phyloP scores from a whole-genome alignment of 805 yeast genomes.

The Kregervanrija fluxuum region DNA sequence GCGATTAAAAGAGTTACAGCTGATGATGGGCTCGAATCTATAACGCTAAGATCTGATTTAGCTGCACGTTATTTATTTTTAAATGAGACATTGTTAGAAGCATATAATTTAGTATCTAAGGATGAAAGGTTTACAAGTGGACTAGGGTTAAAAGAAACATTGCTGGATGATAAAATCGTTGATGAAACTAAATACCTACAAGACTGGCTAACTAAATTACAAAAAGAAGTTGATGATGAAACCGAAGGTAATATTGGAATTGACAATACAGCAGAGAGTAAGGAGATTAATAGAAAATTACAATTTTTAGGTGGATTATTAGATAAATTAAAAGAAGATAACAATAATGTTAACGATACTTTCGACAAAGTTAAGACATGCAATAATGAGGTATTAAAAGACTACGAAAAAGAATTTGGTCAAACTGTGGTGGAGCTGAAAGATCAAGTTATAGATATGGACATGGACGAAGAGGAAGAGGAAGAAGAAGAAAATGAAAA shows the following conservation, averaged over 20 bases:
- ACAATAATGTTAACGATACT: slow-evolving; percentile 15
- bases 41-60: slow-evolving; percentile 28
- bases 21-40: slow-evolving; percentile 18
- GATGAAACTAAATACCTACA: slow-evolving; percentile 13
- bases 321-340: slow-evolving; percentile 15
- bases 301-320: slow-evolving; percentile 5
- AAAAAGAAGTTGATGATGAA: slow-evolving; percentile 7
- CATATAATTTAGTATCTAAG: slow-evolving; percentile 11
- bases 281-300: slow-evolving; percentile 7
- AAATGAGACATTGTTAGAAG: slow-evolving; percentile 24
- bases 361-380: slow-evolving; percentile 3
- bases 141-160: slow-evolving; percentile 15
- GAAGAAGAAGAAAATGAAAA: slow-evolving; percentile 4
- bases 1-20: slow-evolving; percentile 19
- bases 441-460: slow-evolving; percentile 8
- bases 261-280: slow-evolving; percentile 5
- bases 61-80: slow-evolving; percentile 28
- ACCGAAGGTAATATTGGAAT: not conserved
- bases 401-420: slow-evolving; percentile 17
- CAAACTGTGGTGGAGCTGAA: slow-evolving; percentile 14
- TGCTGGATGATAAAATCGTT: slow-evolving; percentile 11
- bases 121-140: slow-evolving; percentile 10
- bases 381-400: slow-evolving; percentile 16
- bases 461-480: slow-evolving; percentile 5
- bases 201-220: slow-evolving; percentile 11